Base-by-base conservation (phyloP, 345 rosid species). In the Aegle marmelos region DNA sequence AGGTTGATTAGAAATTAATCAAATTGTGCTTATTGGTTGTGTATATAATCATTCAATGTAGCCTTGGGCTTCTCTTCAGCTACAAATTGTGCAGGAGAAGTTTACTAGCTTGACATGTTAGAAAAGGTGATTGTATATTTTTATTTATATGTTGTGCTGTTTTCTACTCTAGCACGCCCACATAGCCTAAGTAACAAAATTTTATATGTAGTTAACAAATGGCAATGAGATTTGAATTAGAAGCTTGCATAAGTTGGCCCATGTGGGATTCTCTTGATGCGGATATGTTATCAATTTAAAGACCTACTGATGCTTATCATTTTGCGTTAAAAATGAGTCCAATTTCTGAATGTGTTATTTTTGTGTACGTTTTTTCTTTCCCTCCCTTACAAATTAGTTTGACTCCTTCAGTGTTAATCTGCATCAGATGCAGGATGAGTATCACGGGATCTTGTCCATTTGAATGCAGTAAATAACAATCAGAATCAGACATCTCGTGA, bases 371-470 rank as follows among this genome's bases (percentile, higher is more conserved):
- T 70, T 24, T 27, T 14, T 16, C 7, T 17, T 37, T 1, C 4
- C 4, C 4, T 4, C 7, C 37, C 8, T 48, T n/a, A 10, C 37
- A 41, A 41, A 13, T 41, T 7, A 6, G 25, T 28, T 63, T 60
- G n/a, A 75, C 73, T 71, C 13, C 37, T 75, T 34, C n/a, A 45
- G 25, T 72, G 72, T 48, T 11, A 19, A 37, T 37, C 3, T 34
- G 72, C 64, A 58, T 33, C 27, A 2, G 60, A 73, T 58, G 62
- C 61, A 25, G 65, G 54, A 24, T 78, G 80, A 71, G 65, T 65
- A 21, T 82, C 82, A 77, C 80, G 77, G 82, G 79, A 37, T 74
- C 3, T 69, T 82, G 81, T 79, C 81, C 68, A 27, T 53, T 41
- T 53, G 48, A 14, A 58, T 34, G 27, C 63, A n/a, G 17, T 72